Evolutionary conservation across 1,139 yeast genomes (phyloP).

Genomic region (Yamadazyma sp.): DNA sequence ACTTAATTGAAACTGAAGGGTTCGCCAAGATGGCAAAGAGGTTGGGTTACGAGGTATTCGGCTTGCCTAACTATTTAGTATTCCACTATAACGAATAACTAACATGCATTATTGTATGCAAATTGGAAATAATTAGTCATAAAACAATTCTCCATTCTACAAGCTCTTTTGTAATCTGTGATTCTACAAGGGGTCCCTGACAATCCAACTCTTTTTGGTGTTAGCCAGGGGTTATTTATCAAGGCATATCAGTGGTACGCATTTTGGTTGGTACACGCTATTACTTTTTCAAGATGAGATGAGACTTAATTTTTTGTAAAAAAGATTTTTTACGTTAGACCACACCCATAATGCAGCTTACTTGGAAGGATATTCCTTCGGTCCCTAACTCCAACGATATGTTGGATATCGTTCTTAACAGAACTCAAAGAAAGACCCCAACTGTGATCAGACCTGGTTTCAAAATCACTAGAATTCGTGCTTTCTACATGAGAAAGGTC

Average conservation of each 20-base stretch:
- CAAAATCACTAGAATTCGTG: conserved; percentile 91
- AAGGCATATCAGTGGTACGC: too few species aligned
- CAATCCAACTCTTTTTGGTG: too few species aligned
- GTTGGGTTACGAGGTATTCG: conserved; percentile 85
- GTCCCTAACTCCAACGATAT: conserved; percentile 90
- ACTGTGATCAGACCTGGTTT: conserved; percentile 97
- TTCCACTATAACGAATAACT: conserved; percentile 71
- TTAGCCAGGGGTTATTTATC: too few species aligned
- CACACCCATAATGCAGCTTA: conserved; percentile 70
- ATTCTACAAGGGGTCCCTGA: too few species aligned
- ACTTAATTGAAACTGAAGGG: conserved; percentile 95
- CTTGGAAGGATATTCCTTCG: conserved; percentile 97
- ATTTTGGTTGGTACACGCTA: neutral
- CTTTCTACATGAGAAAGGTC: conserved; percentile 98
- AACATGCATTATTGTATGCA: neutral
- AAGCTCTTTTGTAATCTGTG: too few species aligned
- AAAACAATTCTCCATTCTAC: too few species aligned
- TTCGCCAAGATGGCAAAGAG: conserved; percentile 98
- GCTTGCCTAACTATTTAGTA: conserved; percentile 91
- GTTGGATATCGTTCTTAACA: conserved; percentile 93
- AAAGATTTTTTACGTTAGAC: neutral
- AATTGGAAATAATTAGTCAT: too few species aligned
- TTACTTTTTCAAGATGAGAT: conserved; percentile 10
- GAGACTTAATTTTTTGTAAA: conserved; percentile 5
- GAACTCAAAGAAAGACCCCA: conserved; percentile 98